Base-by-base conservation (phyloP, 1,284 basidiomycete species). In the Malassezia globosa region DNA sequence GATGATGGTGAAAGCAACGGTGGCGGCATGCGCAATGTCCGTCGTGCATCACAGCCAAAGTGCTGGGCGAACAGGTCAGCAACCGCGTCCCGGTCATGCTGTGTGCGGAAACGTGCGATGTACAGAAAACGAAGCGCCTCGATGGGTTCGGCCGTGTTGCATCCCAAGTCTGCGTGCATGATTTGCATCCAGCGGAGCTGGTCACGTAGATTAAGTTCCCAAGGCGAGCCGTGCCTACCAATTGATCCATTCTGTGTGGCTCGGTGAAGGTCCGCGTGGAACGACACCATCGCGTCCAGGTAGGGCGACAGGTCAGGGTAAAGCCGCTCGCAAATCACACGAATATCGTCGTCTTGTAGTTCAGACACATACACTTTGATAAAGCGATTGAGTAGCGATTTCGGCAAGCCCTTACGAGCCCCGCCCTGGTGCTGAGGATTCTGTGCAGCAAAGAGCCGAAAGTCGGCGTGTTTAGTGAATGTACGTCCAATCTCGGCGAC, bases 181-280 rank as follows among this genome's bases (percentile, higher is more conserved):
- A 80, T 72, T 18, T 42, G 41, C 42, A 80, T 74, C 92, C 94
- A 97, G 42, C 94, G 81, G 54, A 92, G 81, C 34, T 96, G 78
- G 72, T 99, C 94, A 31, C 94, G 84, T 44, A 99, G 76, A 69
- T 99, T 99, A 77, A 99, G 96, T 69, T 99, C 94, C 94, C 94
- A 99, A 1, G 94, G 94, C 43, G 81, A 79, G 7, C 94, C 94
- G 54, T 85, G 81, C 37, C 82, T 78, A 5, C 81, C 90, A 65
- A 96, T 88, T 1, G 77, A 63, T 24, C 80, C 79, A 24, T 80
- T 70, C 60, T 81, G 80, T 3, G 84, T 81, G 58, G 83, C 82
- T 18, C 82, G 76, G 51, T 83, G 82, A 43, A 97, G 76, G 5
- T 46, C 51, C 34, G 51, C 54, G 69, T 90, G 96, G 77, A 85